Conservation (phyloP, 495 filamentous ascomycete species). For the Penicillium canescens region DNA sequence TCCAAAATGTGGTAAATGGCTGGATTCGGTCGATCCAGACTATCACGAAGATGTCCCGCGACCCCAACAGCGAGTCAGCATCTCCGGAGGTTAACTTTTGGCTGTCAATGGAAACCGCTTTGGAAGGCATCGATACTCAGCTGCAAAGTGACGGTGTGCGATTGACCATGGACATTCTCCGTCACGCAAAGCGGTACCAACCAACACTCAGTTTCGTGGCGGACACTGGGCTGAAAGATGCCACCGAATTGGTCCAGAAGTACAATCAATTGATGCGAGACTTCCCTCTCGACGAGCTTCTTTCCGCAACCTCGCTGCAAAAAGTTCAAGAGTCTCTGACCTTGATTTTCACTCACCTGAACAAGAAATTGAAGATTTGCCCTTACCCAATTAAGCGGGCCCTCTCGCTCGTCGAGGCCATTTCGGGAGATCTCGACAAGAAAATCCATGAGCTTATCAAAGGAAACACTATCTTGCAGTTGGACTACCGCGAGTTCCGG, state of each 20-base stretch:
- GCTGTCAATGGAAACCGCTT: conserved; percentile 88
- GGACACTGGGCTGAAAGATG: conserved; percentile 93
- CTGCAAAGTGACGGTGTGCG: conserved; percentile 83
- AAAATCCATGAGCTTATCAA: conserved; percentile 82
- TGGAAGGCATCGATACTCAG: conserved; percentile 88
- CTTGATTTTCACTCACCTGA: conserved; percentile 87
- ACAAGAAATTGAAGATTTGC: conserved; percentile 93
- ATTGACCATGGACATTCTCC: conserved; percentile 90
- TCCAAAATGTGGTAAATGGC: conserved; percentile 89
- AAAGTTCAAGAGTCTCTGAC: conserved; percentile 89
- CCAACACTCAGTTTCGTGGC: conserved; percentile 93
- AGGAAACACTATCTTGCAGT: conserved; percentile 83
- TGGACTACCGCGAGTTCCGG: conserved; percentile 88
- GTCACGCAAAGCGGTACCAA: conserved; percentile 93
- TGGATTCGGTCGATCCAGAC: conserved; percentile 99
- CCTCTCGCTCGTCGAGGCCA: conserved; percentile 94
- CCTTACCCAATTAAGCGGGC: conserved; percentile 92
- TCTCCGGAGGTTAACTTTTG: conserved; percentile 98
- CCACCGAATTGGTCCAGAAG: conserved; percentile 91
- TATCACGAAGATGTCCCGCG: conserved; percentile 92
- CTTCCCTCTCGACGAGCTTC: conserved; percentile 91
- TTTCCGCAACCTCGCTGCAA: conserved; percentile 84
- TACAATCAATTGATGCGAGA: conserved; percentile 99
- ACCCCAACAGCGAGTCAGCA: conserved; percentile 83
- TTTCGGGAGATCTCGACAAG: conserved; percentile 87